A percentile compares a stretch with the other conserved stretches of the same genome.
These are phyloP conservation scores for Zygosaccharomyces gambellarensis DNA, from an alignment of 805 yeast genomes.

Conservation along the genomic window DNA sequence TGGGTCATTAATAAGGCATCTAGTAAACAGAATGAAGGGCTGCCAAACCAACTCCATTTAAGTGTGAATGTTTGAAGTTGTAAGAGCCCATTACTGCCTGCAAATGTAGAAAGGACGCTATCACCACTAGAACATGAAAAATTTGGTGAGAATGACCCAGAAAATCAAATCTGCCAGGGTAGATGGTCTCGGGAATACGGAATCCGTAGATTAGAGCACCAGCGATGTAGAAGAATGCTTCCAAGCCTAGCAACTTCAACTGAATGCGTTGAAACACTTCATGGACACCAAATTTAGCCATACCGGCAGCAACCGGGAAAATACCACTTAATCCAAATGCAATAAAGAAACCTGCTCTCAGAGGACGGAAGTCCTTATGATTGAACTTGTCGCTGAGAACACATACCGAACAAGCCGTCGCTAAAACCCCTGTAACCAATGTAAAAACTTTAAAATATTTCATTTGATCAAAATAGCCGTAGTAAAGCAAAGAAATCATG, in stretches of 20 bases:
- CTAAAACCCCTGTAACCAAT: constrained; percentile 48
- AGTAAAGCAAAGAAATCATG: constrained; percentile 46
- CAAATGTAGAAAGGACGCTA: constrained; percentile 74
- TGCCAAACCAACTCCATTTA: constrained; percentile 11
- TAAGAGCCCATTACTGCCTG: constrained; percentile 60
- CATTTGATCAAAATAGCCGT: constrained; percentile 39
- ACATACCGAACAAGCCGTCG: constrained; percentile 54
- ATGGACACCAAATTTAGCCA: constrained; percentile 44
- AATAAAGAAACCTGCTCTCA: constrained; percentile 73
- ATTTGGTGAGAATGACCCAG: constrained; percentile 82
- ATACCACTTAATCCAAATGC: constrained; percentile 71
- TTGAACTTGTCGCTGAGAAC: constrained; percentile 66
- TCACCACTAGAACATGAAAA: constrained; percentile 71
- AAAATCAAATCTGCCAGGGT: constrained; percentile 61
- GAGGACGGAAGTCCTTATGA: constrained; percentile 61
- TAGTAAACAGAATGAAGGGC: background rate
- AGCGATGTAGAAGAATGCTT: constrained; percentile 65
- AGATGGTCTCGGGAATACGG: constrained; percentile 66
- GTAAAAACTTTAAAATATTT: constrained; percentile 29
- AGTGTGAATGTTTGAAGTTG: constrained; percentile 32
- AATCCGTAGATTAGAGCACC: constrained; percentile 80
- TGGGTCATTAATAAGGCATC: background rate
- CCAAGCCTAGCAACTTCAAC: constrained; percentile 57
- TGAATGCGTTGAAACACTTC: constrained; percentile 51
- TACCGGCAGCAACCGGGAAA: constrained; percentile 61